Evolutionary conservation across 2,329 filamentous ascomycete species (phyloP), one percentile per base, ranked within the genome.

Genomic region (Dothidotthia symphoricarpi): DNA sequence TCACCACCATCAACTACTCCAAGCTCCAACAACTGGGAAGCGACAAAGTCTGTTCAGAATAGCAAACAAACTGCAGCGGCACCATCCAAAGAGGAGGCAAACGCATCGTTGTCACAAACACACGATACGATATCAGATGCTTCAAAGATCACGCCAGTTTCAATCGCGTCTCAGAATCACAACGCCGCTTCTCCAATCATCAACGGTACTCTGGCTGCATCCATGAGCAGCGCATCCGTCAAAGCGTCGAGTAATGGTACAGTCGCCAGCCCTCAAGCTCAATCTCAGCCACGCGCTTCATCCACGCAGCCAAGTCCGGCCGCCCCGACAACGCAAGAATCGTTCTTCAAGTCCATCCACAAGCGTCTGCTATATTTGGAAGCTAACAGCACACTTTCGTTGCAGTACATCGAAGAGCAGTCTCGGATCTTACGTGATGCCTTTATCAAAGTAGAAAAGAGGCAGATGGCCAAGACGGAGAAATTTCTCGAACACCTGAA

Each of bases 401-500:
- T 97, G 7, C 87, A 95, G 57, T 98, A 98, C 60, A 95, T 98
- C 43, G 91, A 97, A 69, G 89, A 95, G 43, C 93, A 97, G 64
- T 96, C 91, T 3, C 85, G 83, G 32, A 88, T 95, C 46, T 75
- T 97, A 26, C 85, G 91, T 31, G 88, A 96, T 50, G 88, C 88
- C 0, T 87, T 96, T 47, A 80, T 81, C 37, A 86, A 86, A 57
- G 85, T 94, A 19, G 91, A 97, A 66, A 89, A 89, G 55, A 83
- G 85, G 36, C 93, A 97, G 62, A 72, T 94, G 12, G 74, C 79
- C n/a, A 93, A 91, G 60, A 88, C 91, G 1, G 83, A 85, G 15
- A 75, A 76, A 2, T 96, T 96, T 59, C 75, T 97, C 11, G 81
- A 88, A 43, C 81, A 81, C 25, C 75, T 98, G n/a, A 98, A 98